Evolutionary conservation across 768 basidiomycete genomes (phyloP).

Genomic region (Daedaleopsis sinensis): DNA sequence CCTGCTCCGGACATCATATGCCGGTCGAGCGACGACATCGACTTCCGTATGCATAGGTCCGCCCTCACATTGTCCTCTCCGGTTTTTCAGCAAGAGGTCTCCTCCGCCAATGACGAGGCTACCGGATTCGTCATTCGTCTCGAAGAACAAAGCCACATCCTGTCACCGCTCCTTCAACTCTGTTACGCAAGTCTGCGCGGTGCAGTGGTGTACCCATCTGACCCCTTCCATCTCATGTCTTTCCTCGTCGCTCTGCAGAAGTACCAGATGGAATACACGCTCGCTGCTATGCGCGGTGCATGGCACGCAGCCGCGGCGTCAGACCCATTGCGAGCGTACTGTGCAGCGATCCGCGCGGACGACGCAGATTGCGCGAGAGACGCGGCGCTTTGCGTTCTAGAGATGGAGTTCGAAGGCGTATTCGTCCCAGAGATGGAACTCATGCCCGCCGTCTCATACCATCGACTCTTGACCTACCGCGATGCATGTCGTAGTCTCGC

Average conservation of each 20-base stretch:
- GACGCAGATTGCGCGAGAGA: not conserved
- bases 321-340: constrained; percentile 6
- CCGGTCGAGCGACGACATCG: constrained; percentile 49
- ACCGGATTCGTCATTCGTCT: not conserved
- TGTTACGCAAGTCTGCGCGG: not conserved
- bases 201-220: not conserved
- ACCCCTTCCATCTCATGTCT: not conserved
- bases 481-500: no score
- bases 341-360: not conserved
- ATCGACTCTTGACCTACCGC: not conserved
- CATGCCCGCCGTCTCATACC: not conserved
- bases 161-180: not conserved
- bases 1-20: constrained; percentile 48
- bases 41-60: constrained; percentile 37
- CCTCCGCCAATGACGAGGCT: not conserved
- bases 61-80: constrained; percentile 39
- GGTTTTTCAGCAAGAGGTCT: constrained; percentile 25
- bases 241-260: not conserved
- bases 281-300: not conserved
- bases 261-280: not conserved
- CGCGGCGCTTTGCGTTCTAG: not conserved
- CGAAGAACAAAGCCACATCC: not conserved
- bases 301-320: not conserved
- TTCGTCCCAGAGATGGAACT: no score
- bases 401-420: no score